These are phyloP conservation scores for Rhodotorula kratochvilovae DNA, from an alignment of 768 basidiomycete genomes.

Conservation along the genomic window DNA sequence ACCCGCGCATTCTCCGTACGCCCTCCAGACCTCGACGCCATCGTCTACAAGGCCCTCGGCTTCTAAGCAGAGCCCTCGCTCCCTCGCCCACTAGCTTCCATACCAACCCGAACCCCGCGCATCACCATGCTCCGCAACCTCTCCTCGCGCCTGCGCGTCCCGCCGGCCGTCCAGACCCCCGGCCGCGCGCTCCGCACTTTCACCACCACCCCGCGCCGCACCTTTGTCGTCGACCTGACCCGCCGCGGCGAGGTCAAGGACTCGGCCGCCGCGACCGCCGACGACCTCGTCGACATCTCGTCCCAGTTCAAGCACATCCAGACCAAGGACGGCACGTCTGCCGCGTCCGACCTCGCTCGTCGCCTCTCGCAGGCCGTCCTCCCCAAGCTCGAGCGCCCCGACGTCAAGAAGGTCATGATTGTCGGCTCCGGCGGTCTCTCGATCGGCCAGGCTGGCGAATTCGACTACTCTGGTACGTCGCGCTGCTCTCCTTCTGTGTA, in stretches of 20 bases:
- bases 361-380: constrained; percentile 89
- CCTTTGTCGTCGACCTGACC: constrained; percentile 27
- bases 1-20: background rate
- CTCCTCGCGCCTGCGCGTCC: constrained; percentile 25
- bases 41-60: constrained; percentile 33
- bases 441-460: constrained; percentile 98
- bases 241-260: constrained; percentile 25
- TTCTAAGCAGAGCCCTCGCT: background rate
- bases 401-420: constrained; percentile 90
- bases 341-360: constrained; percentile 81
- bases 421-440: constrained; percentile 93
- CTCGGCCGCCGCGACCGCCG: constrained; percentile 4
- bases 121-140: constrained; percentile 37
- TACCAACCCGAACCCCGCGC: background rate
- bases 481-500: no score
- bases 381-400: constrained; percentile 80
- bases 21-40: constrained; percentile 14
- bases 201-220: constrained; percentile 15
- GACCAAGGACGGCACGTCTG: constrained; percentile 36
- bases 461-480: constrained; percentile 79
- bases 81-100: background rate
- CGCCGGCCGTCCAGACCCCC: constrained; percentile 2
- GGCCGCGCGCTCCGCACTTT: constrained; percentile 23
- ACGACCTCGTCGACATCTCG: constrained; percentile 38
- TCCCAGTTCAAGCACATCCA: constrained; percentile 41